Conservation (phyloP, 768 basidiomycete species). For the Cyathus striatus region DNA sequence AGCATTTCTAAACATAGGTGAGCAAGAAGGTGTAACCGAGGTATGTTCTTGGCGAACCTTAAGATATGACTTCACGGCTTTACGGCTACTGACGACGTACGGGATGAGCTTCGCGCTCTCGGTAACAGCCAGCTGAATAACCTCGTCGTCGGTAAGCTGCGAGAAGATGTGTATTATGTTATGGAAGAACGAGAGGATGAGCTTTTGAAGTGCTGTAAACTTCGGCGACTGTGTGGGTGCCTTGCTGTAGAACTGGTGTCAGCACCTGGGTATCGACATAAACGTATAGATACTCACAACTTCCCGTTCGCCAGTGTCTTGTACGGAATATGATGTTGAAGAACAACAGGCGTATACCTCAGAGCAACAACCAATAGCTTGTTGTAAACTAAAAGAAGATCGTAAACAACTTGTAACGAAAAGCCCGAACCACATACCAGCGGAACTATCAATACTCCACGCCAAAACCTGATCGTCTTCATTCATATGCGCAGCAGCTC, state of each 20-base stretch:
- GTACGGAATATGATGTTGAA: constrained; percentile 84
- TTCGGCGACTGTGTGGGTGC: constrained; percentile 76
- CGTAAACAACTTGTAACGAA: constrained; percentile 5
- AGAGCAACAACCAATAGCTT: constrained; percentile 86
- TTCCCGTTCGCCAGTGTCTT: constrained; percentile 79
- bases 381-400: constrained; percentile 68
- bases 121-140: constrained; percentile 63
- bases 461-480: constrained; percentile 75
- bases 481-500: constrained; percentile 86
- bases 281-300: constrained; percentile 53
- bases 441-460: constrained; percentile 82
- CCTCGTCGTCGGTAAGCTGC: constrained; percentile 65
- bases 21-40: constrained; percentile 3
- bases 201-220: constrained; percentile 79
- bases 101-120: constrained; percentile 91
- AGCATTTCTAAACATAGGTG: constrained; percentile 52
- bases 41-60: constrained; percentile 49
- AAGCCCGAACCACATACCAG: constrained; percentile 41
- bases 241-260: constrained; percentile 68
- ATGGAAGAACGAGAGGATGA: constrained; percentile 86
- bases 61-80: constrained; percentile 79
- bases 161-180: constrained; percentile 77
- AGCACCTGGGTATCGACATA: too few species aligned
- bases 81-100: constrained; percentile 80
- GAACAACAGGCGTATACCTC: constrained; percentile 85